Conservation (phyloP, 495 filamentous ascomycete genomes). For the Venustampulla echinocandica region DNA sequence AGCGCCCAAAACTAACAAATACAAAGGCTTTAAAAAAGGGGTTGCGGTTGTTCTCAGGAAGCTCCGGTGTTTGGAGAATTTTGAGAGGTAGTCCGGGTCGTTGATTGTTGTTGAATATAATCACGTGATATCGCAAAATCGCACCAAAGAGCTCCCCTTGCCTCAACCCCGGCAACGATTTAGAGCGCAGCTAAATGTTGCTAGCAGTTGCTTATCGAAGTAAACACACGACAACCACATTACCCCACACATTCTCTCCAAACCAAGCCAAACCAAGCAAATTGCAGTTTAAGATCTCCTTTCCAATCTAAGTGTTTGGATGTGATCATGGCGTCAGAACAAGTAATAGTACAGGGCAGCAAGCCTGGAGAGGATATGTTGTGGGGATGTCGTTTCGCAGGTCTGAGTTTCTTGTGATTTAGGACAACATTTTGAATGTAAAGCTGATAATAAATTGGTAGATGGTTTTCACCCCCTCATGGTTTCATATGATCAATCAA, state of each 20-base stretch:
- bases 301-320: slow-evolving; percentile 10
- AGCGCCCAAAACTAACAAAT: background rate
- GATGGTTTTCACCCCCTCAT: slow-evolving; percentile 82
- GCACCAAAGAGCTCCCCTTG: background rate
- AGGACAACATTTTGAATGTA: background rate
- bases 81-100: no score
- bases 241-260: background rate
- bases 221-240: background rate
- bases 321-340: slow-evolving; percentile 17
- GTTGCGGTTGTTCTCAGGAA: no score
- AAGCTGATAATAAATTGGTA: slow-evolving; percentile 21
- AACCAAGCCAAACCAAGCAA: background rate
- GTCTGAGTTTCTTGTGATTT: slow-evolving; percentile 16
- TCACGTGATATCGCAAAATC: slow-evolving; percentile 2
- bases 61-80: no score
- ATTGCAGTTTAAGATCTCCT: background rate
- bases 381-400: slow-evolving; percentile 22
- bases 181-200: slow-evolving; percentile 5
- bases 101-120: background rate
- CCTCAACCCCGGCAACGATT: slow-evolving; percentile 2
- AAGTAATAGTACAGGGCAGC: slow-evolving; percentile 21
- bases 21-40: no score
- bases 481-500: slow-evolving; percentile 80
- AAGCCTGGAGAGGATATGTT: slow-evolving; percentile 23
- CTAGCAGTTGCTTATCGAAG: slow-evolving; percentile 8